phyloP scores from a whole-genome alignment of 2,329 filamentous ascomycete species.

The Xylaria multiplex region DNA sequence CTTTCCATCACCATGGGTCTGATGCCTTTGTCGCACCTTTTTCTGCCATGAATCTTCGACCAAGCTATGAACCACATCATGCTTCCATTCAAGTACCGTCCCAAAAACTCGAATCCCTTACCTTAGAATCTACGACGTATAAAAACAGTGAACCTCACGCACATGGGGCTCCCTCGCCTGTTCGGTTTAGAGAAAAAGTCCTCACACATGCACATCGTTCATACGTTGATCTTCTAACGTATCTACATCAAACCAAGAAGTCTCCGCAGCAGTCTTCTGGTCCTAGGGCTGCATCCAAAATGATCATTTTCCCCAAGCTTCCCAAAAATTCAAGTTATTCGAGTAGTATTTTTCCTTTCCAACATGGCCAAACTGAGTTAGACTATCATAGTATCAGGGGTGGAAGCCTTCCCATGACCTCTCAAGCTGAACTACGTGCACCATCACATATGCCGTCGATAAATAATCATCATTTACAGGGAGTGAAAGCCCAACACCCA shows the following conservation, averaged over 20 bases:
- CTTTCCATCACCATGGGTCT: conserved; percentile 46
- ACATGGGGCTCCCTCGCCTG: conserved; percentile 46
- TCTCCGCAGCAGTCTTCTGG: conserved; percentile 53
- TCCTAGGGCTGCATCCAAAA: conserved; percentile 56
- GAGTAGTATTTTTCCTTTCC: conserved; percentile 32
- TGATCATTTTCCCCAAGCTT: conserved; percentile 66
- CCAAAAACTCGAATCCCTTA: conserved; percentile 49
- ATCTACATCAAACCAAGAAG: conserved; percentile 69
- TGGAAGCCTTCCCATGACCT: conserved; percentile 30
- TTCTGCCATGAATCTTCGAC: conserved; percentile 53
- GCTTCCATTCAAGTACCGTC: conserved; percentile 45
- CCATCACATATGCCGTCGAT: conserved; percentile 33
- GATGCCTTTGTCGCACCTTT: conserved; percentile 37
- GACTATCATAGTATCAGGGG: conserved; percentile 32
- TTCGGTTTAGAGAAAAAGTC: conserved; percentile 72
- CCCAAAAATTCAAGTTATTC: conserved; percentile 50
- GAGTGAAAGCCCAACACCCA: conserved; percentile 35
- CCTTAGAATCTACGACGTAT: conserved; percentile 46
- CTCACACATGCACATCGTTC: conserved; percentile 76
- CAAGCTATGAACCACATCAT: conserved; percentile 46
- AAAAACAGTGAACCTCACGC: conserved; percentile 32
- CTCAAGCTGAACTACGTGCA: conserved; percentile 30
- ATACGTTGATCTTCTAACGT: conserved; percentile 76
- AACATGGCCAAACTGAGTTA: conserved; percentile 35
- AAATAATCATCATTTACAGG: conserved; percentile 35